phyloP scores from a whole-genome alignment of 2,329 filamentous ascomycete species.

The Pseudogymnoascus verrucosus region DNA sequence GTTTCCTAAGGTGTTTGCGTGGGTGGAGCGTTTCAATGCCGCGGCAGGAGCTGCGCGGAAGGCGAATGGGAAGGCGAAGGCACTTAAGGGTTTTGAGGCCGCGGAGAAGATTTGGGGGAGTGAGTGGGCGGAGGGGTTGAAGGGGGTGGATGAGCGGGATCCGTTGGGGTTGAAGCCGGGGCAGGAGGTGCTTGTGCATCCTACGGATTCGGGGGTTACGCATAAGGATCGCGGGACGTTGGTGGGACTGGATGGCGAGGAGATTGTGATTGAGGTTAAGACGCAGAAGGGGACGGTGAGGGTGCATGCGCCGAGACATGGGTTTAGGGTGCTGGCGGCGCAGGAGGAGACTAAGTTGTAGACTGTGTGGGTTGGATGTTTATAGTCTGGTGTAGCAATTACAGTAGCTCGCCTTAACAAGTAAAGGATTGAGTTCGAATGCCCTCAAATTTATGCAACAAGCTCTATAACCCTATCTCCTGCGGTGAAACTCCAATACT shows the following conservation, averaged over 20 bases:
- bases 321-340: constrained; percentile 41
- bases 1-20: constrained; percentile 55
- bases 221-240: constrained; percentile 51
- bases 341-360: constrained; percentile 24
- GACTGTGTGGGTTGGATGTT: constrained; percentile 4
- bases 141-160: constrained; percentile 42
- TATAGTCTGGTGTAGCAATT: constrained; percentile 12
- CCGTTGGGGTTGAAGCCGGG: constrained; percentile 46
- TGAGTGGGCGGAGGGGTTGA: constrained; percentile 36
- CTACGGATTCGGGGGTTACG: constrained; percentile 52
- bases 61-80: constrained; percentile 31
- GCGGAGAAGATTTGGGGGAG: constrained; percentile 38
- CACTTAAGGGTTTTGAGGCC: constrained; percentile 47
- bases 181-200: constrained; percentile 41
- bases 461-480: neutral
- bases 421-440: neutral
- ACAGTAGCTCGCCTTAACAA: neutral
- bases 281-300: constrained; percentile 38
- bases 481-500: neutral
- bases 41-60: constrained; percentile 37
- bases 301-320: constrained; percentile 54
- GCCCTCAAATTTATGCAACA: neutral
- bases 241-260: constrained; percentile 41
- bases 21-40: constrained; percentile 53
- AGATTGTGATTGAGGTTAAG: constrained; percentile 50